Percentiles rank a stretch among this genome's conserved stretches.
Conservation (phyloP, 2,329 filamentous ascomycete genomes). For the Clonostachys rhizophaga region DNA sequence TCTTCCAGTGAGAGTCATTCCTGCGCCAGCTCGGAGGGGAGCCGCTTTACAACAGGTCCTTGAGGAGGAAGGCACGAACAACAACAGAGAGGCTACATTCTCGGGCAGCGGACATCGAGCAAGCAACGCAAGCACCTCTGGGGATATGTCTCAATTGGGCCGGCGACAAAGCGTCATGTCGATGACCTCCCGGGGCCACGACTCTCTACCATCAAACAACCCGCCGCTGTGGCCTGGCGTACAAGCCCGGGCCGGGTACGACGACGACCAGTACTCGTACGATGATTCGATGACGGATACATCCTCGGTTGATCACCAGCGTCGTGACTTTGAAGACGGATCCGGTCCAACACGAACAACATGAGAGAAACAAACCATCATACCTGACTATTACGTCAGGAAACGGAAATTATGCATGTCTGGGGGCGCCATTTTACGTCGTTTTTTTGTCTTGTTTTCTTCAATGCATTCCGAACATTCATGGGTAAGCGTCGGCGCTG, state of each 20-base stretch:
- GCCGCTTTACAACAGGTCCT: slow-evolving; percentile 50
- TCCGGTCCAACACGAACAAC: background rate
- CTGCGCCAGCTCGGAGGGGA: slow-evolving; percentile 54
- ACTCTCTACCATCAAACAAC: slow-evolving; percentile 19
- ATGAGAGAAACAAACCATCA: background rate
- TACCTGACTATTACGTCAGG: background rate
- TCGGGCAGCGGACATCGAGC: background rate
- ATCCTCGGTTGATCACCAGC: slow-evolving; percentile 16
- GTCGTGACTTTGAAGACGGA: slow-evolving; percentile 14
- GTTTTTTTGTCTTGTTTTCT: slow-evolving; percentile 4
- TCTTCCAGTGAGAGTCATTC: slow-evolving; percentile 56
- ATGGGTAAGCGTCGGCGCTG: too few species aligned
- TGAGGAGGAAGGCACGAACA: slow-evolving; percentile 41
- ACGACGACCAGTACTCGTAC: slow-evolving; percentile 25
- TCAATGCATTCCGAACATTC: background rate
- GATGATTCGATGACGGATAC: slow-evolving; percentile 18
- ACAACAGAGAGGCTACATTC: background rate
- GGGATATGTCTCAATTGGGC: slow-evolving; percentile 5
- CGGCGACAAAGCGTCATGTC: slow-evolving; percentile 14
- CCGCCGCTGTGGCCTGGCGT: slow-evolving; percentile 40
- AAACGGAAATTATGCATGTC: background rate
- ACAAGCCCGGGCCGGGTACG: slow-evolving; percentile 19
- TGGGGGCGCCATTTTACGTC: background rate
- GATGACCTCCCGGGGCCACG: slow-evolving; percentile 8
- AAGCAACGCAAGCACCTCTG: slow-evolving; percentile 9